Conservation (phyloP, 768 basidiomycete genomes). For the Mrakia hoshinonis region DNA sequence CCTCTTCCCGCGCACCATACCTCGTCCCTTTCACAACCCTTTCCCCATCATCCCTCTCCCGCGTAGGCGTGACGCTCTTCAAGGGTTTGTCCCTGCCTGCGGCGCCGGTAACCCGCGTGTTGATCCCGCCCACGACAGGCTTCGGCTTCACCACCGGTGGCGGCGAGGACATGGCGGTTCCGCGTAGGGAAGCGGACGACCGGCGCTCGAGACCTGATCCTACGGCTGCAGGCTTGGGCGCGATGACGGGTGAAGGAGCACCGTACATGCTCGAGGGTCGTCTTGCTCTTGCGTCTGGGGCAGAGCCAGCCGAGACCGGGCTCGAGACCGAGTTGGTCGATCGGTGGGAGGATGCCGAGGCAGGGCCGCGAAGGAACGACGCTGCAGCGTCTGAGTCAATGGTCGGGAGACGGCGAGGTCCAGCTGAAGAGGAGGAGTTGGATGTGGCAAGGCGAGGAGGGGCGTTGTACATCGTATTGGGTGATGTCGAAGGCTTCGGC, state of each 20-base stretch:
- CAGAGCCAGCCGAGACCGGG: not conserved
- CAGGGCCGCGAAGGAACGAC: slow-evolving; percentile 9
- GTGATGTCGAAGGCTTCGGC: not conserved
- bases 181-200: not conserved
- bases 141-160: not conserved
- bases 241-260: not conserved
- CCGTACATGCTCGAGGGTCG: not conserved
- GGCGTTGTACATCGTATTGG: not conserved
- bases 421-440: not conserved
- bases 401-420: slow-evolving; percentile 7
- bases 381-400: slow-evolving; percentile 21
- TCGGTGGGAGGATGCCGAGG: not conserved
- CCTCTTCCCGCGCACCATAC: not conserved
- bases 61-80: slow-evolving; percentile 17
- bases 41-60: too few species aligned
- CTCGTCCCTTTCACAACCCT: not conserved
- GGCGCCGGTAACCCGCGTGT: too few species aligned
- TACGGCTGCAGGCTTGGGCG: not conserved
- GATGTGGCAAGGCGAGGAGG: not conserved
- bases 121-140: too few species aligned
- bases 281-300: not conserved
- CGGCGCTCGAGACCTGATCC: not conserved
- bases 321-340: not conserved
- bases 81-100: not conserved
- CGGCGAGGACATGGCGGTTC: not conserved